phyloP scores from a whole-genome alignment of 2,329 filamentous ascomycete genomes.

The Sporothrix globosa region DNA sequence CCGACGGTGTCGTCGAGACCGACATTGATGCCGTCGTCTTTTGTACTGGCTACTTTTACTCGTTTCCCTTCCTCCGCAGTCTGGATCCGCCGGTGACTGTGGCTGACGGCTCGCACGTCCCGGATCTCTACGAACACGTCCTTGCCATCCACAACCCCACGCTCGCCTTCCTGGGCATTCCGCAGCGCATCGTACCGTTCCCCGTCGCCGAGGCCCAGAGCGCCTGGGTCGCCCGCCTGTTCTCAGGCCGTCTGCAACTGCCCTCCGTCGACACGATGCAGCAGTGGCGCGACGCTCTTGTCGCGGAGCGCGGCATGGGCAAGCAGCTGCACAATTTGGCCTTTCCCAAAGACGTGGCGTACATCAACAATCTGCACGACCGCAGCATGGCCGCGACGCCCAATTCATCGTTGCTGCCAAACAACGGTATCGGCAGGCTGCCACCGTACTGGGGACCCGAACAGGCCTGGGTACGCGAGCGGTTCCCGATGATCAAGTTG shows the following conservation, averaged over 20 bases:
- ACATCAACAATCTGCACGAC: constrained; percentile 61
- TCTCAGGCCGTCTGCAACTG: constrained; percentile 62
- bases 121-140: constrained; percentile 49
- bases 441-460: constrained; percentile 49
- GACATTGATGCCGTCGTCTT: constrained; percentile 66
- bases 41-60: constrained; percentile 73
- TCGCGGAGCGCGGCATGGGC: constrained; percentile 27
- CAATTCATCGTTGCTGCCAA: constrained; percentile 41
- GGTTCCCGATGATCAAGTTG: constrained; percentile 48
- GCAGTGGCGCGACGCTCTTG: background rate
- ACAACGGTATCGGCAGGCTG: constrained; percentile 45
- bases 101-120: constrained; percentile 56
- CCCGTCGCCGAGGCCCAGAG: constrained; percentile 70
- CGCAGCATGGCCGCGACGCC: constrained; percentile 50
- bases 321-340: constrained; percentile 44
- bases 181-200: constrained; percentile 73
- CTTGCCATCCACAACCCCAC: constrained; percentile 71
- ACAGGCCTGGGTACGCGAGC: constrained; percentile 47
- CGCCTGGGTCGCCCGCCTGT: constrained; percentile 67
- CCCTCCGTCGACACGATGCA: constrained; percentile 45
- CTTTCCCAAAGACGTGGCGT: constrained; percentile 60
- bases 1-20: constrained; percentile 59
- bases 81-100: constrained; percentile 55
- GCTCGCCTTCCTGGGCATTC: constrained; percentile 65
- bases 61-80: constrained; percentile 67